Evolutionary conservation across 192 early-diverging fungal species (phyloP), one percentile per base, ranked within the genome.

Genomic region (Coemansia sp.): DNA sequence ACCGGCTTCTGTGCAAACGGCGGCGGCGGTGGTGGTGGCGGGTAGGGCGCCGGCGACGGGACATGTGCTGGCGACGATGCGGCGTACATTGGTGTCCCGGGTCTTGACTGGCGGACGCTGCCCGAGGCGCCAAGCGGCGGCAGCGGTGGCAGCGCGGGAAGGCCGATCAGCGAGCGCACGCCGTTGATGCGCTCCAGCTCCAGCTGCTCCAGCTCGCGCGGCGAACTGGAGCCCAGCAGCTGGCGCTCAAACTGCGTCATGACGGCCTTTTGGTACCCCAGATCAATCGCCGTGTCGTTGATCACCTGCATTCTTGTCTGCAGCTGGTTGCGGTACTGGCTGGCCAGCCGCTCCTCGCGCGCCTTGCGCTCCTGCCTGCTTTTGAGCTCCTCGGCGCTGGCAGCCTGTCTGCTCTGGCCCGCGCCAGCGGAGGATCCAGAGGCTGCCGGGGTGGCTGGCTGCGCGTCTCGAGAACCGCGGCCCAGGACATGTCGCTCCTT

Each of bases 151-250:
- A 73, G 67, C 35, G 64, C 44, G 4, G 77, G 67, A 19, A 80
- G 77, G 7, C 77, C 77, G 29, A 80, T 63, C 43, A 80, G 67
- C 33, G 66, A 51, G 7, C 77, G 59, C n/a, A 80, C 64, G 23
- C 77, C 70, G 35, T 80, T 73, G 24, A 69, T 27, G 49, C 77
- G 77, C 40, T 80, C 77, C 19, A 80, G 60, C 53, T 80, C 77
- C 49, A 73, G 42, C 56, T 66, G 66, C 33, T 80, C 77, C 33
- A 62, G 42, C 28, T 80, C 77, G 19, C 49, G 55, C 4, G 75
- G 65, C 28, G 77, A 80, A 47, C 64, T 65, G 7, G 65, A 67
- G 1, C 67, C 71, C 18, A 80, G 54, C 35, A 73, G 50, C 60
- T 73, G 67, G 10, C 69, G 62, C 61, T 80, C 77, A 63, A 80